Conservation (phyloP, 2,329 filamentous ascomycete species). For the Seiridium unicorne region DNA sequence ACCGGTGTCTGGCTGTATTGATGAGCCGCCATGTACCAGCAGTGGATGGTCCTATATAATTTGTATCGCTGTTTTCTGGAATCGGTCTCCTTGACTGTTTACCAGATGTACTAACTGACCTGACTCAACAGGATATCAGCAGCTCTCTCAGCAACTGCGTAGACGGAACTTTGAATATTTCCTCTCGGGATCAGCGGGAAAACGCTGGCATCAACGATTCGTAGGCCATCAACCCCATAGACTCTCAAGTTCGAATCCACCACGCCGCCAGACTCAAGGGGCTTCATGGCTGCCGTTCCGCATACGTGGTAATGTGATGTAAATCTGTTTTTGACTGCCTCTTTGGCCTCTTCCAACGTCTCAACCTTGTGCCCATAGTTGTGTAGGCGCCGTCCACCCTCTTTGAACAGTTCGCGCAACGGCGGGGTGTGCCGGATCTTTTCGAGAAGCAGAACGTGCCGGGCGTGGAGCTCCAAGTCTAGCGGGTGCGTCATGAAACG, state of each 20-base stretch:
- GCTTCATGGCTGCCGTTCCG: slow-evolving; percentile 39
- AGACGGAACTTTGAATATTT: slow-evolving; percentile 15
- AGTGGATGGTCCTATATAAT: no score
- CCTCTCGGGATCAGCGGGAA: slow-evolving; percentile 15
- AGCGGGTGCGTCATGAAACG: slow-evolving; percentile 54
- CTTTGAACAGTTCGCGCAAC: slow-evolving; percentile 37
- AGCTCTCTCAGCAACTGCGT: slow-evolving; percentile 17
- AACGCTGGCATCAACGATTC: slow-evolving; percentile 17
- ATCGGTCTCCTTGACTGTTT: no score
- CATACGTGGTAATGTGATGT: slow-evolving; percentile 44
- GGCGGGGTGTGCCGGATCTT: slow-evolving; percentile 32
- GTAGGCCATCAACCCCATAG: slow-evolving; percentile 12
- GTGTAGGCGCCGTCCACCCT: slow-evolving; percentile 33
- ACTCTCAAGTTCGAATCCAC: slow-evolving; percentile 13
- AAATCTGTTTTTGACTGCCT: slow-evolving; percentile 31
- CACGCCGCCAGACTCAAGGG: slow-evolving; percentile 12
- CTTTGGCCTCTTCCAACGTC: slow-evolving; percentile 31
- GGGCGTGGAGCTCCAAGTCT: slow-evolving; percentile 51
- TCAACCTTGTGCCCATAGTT: slow-evolving; percentile 21
- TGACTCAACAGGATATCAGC: slow-evolving; percentile 7
- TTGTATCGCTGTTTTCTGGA: no score
- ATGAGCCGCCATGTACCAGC: no score
- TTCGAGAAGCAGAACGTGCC: slow-evolving; percentile 40
- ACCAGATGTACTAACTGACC: no score
- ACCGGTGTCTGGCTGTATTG: no score